These are phyloP conservation scores for Musa balbisiana DNA, from an alignment of 202 grass and related monocot species.

Conservation along the genomic window DNA sequence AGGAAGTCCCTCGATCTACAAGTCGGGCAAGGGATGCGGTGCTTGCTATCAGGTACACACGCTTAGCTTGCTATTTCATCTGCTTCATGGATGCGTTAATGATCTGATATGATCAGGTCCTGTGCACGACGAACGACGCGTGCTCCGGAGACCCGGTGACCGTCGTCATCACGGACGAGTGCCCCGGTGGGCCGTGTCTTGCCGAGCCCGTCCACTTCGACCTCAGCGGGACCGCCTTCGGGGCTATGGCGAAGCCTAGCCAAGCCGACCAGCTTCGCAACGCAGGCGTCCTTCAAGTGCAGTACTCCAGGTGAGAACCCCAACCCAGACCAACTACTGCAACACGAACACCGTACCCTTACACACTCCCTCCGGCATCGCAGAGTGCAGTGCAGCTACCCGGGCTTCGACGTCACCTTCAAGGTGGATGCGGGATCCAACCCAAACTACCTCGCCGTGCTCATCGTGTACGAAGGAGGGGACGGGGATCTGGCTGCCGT, in stretches of 20 bases:
- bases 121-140: not conserved
- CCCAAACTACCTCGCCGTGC: slow-evolving; percentile 10
- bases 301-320: not conserved
- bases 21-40: slow-evolving; percentile 26
- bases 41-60: slow-evolving; percentile 30
- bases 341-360: too few relatives aligned
- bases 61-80: not conserved
- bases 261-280: not conserved
- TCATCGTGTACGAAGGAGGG: slow-evolving; percentile 5
- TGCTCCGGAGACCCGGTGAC: slow-evolving; percentile 10
- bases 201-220: slow-evolving; percentile 7
- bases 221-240: slow-evolving; percentile 8
- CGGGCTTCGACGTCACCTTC: slow-evolving; percentile 1
- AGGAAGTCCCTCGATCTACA: slow-evolving; percentile 31
- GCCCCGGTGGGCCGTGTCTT: slow-evolving; percentile 3
- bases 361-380: too few relatives aligned
- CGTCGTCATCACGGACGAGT: slow-evolving; percentile 13
- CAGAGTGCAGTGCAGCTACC: slow-evolving; percentile 13
- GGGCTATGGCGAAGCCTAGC: slow-evolving; percentile 2
- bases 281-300: not conserved
- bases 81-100: not conserved
- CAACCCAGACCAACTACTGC: not conserved
- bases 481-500: slow-evolving; percentile 16
- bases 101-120: not conserved
- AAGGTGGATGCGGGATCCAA: slow-evolving; percentile 8